Evolutionary conservation across 73 alveolate species (phyloP).

Genomic region (Paramecium pentaurelia): DNA sequence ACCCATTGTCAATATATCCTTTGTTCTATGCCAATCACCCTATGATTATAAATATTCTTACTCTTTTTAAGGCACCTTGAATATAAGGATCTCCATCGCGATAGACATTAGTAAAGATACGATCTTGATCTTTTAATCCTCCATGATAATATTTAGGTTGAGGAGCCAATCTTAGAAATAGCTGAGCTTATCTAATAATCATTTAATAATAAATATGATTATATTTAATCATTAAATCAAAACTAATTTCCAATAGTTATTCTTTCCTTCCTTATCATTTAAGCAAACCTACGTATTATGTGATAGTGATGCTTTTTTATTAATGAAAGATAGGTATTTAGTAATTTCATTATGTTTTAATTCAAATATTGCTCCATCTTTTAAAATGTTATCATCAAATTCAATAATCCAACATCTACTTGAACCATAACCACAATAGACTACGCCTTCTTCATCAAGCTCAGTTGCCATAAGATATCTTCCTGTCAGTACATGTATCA

Average conservation of each 20-base stretch:
- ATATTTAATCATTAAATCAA: neutral
- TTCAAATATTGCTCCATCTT: neutral
- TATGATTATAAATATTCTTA: neutral
- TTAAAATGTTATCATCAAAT: neutral
- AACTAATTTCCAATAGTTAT: neutral
- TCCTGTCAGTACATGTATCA: neutral
- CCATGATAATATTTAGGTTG: conserved; percentile 48
- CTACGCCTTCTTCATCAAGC: neutral
- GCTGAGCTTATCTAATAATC: neutral
- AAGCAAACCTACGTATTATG: neutral
- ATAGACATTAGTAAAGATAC: conserved; percentile 61
- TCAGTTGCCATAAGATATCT: neutral
- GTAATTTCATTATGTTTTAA: neutral
- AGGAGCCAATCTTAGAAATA: neutral
- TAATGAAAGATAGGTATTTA: neutral
- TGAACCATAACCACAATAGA: neutral
- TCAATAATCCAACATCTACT: neutral
- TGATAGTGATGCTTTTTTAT: neutral
- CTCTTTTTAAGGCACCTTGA: conserved; percentile 58
- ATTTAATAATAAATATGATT: neutral
- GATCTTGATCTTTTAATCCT: conserved; percentile 58
- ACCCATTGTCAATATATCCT: conserved; percentile 81
- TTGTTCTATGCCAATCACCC: conserved; percentile 92
- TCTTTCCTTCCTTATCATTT: conserved; percentile 1
- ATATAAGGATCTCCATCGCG: conserved; percentile 59